Base-by-base conservation (phyloP, 1,139 yeast genomes). In the Protomyces inouyei region DNA sequence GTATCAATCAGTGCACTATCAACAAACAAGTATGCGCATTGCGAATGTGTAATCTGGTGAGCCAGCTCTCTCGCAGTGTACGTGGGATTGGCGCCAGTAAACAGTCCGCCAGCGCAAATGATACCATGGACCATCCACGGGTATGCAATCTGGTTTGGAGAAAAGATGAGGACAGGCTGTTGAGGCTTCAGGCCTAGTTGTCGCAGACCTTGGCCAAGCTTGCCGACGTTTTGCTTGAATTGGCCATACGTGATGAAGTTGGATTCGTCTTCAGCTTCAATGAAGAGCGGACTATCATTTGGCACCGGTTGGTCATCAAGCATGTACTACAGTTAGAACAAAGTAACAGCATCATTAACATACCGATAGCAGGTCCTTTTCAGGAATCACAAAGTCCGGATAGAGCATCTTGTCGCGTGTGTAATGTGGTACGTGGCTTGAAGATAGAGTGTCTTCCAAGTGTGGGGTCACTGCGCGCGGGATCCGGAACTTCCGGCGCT, bases 11-110 rank as follows among this genome's bases (percentile, higher is more conserved):
- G 68, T 2, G 63, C 54, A n/a, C 43, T 67, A 10, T 69, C 71
- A n/a, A 67, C 65, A 6, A 77, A 65, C 3, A 75, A 52, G 8
- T 75, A 38, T 65, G 69, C 69, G 18, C 78, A 72, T 28, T 66
- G 57, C 2, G 76, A 69, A 37, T 70, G 68, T 43, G 66, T 64
- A 48, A 77, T 64, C 69, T 77, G 79, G 65, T 74, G 74, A n/a
- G 71, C 69, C 10, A 77, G 72, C 67, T 77, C 80, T 28, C 69
- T 70, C 16, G 74, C 70, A 14, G 68, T 67, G 67, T 76, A 77
- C 61, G 73, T 72, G 3, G 66, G 52, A 64, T 75, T 76, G 2
- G 76, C 77, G 4, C 79, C 78, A 3, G 76, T 70, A n/a, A 76
- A 69, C 4, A 73, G 65, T 2, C 73, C 79, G 10, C 77, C 79